Evolutionary conservation across 164 flowering plant species (phyloP).

Genomic region (Vitis cinerea): DNA sequence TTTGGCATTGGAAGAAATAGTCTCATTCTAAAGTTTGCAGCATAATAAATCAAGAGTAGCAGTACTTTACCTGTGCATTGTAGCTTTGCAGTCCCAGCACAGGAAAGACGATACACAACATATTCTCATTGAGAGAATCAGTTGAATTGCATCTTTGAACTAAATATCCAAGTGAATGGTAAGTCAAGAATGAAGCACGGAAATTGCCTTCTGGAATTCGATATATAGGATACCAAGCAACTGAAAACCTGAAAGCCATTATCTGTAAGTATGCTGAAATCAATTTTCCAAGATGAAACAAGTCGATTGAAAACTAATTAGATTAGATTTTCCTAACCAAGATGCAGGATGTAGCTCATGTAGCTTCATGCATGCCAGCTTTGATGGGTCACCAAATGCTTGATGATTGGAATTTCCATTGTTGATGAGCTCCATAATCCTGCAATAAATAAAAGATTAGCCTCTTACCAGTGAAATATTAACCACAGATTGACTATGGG

Average conservation of each 20-base stretch:
- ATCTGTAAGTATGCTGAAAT: no score
- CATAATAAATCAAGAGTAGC: no score
- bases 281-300: not conserved
- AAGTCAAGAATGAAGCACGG: conserved; percentile 26
- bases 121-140: conserved; percentile 4
- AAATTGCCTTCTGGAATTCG: conserved; percentile 27
- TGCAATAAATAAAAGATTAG: not conserved
- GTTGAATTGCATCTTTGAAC: conserved; percentile 6
- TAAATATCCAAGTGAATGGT: conserved; percentile 23
- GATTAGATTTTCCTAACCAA: conserved; percentile 10
- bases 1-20: no score
- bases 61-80: no score
- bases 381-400: conserved; percentile 16
- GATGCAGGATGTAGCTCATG: conserved; percentile 20
- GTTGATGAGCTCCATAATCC: conserved; percentile 15
- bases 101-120: conserved; percentile 17
- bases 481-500: no score
- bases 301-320: not conserved
- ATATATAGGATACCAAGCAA: conserved; percentile 32
- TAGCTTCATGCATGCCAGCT: conserved; percentile 9
- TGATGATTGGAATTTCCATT: conserved; percentile 8
- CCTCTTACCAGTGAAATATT: not conserved
- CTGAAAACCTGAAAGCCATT: conserved; percentile 25
- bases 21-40: no score
- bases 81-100: conserved; percentile 24